Base-by-base conservation (phyloP, 2,329 filamentous ascomycete genomes). In the Remersonia thermophila region DNA sequence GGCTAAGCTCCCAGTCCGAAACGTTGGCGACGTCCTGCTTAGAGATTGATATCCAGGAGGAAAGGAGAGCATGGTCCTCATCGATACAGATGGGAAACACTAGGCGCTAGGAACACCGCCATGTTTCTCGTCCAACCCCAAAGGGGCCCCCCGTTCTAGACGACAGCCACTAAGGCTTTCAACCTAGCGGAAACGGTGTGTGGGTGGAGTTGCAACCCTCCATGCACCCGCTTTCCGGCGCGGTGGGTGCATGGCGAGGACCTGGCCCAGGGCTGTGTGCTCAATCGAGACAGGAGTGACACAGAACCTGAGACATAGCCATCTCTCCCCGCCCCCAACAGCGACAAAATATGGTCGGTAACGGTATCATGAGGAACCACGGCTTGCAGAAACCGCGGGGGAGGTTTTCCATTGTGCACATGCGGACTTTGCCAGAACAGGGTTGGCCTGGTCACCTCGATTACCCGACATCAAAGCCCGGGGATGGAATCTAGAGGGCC, bases 211-310 rank as follows among this genome's bases (percentile, higher is more conserved):
- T 20, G 36, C 30, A 27, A 23, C 14, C 29, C 36, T 18, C 35
- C 37, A 38, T 45, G 37, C 33, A 27, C 33, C 20, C 20, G 20
- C 9, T 9, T 13, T 38, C 18, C 28, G 15, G 30, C 37, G 23
- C 30, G 32, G 17, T 27, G 30, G 27, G 28, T 13, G 33, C 29
- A 29, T 39, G 37, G 30, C 10, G n/a, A 37, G 35, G 39, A 45
- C 43, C 46, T 42, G 44, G 39, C 41, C 23, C 36, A 41, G 40
- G 35, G 38, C 40, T 41, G 32, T 37, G 31, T 31, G 32, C 27
- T 33, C 33, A 40, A 38, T 46, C 45, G 43, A 49, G 43, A 48
- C 46, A 48, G 44, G 45, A 45, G 46, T 48, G 45, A 47, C 45
- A 48, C 46, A 46, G 20, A 38, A 46, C 41, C 39, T 48, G 46